A percentile compares a stretch with the other conserved stretches of the same genome.
Conservation (phyloP, 2,329 filamentous ascomycete species). For the Fusarium illudens region DNA sequence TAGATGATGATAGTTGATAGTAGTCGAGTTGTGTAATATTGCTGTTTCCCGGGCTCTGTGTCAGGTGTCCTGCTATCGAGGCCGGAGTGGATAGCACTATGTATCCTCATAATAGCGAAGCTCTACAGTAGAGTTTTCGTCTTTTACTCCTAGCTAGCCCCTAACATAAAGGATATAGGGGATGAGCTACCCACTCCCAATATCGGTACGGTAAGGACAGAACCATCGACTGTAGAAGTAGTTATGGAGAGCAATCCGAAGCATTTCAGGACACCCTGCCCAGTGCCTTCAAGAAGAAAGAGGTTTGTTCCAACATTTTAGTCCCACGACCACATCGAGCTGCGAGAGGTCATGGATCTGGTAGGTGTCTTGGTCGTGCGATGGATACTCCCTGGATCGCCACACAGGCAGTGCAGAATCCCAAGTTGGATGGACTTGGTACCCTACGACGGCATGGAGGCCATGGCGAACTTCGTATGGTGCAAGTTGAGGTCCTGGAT, state of each 20-base stretch:
- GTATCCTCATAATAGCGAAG: not conserved
- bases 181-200: conserved; percentile 21
- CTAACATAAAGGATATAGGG: not conserved
- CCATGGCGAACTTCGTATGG: not conserved
- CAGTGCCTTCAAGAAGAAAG: too few species aligned
- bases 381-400: too few species aligned
- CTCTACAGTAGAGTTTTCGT: not conserved
- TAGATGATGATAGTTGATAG: not conserved
- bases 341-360: not conserved
- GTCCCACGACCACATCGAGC: not conserved
- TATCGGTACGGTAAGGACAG: conserved; percentile 14
- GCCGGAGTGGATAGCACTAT: not conserved
- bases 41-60: not conserved
- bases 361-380: too few species aligned
- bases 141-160: not conserved
- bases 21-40: not conserved
- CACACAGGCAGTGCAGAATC: too few species aligned
- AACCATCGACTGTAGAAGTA: conserved; percentile 18
- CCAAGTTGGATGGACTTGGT: too few species aligned
- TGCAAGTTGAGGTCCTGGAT: too few species aligned
- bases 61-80: not conserved
- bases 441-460: accelerated
- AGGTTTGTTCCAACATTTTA: not conserved
- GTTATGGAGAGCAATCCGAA: not conserved
- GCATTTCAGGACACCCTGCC: accelerated